Evolutionary conservation across 1,139 yeast species (phyloP).

Genomic region (Arxiozyma heterogenica): DNA sequence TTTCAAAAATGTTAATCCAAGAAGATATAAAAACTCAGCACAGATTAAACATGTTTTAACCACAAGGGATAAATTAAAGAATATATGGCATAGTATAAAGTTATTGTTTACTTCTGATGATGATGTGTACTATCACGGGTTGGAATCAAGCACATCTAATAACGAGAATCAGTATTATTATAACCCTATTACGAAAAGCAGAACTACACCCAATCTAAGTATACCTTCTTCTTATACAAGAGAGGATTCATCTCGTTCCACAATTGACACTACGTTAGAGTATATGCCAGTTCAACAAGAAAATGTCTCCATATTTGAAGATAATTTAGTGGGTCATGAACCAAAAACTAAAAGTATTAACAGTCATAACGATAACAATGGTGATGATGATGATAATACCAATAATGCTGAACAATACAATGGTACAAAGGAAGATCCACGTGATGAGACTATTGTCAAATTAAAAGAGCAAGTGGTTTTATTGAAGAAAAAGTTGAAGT

Average conservation of each 20-base stretch:
- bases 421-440: neutral
- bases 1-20: neutral
- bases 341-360: neutral
- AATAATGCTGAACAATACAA: neutral
- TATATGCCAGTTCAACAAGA: slow-evolving; percentile 2
- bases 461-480: slow-evolving; percentile 49
- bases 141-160: neutral
- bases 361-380: neutral
- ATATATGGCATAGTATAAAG: slow-evolving; percentile 1
- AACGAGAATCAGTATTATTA: neutral
- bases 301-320: neutral
- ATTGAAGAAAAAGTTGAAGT: slow-evolving; percentile 53
- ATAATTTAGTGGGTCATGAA: neutral
- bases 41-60: neutral
- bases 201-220: neutral
- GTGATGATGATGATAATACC: neutral
- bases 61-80: neutral
- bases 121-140: neutral
- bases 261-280: slow-evolving; percentile 3
- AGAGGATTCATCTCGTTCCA: slow-evolving; percentile 1
- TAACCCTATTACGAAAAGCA: neutral
- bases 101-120: neutral
- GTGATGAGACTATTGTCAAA: neutral
- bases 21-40: neutral
- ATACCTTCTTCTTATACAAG: neutral